These are phyloP conservation scores for Colletotrichum sp. DNA, from an alignment of 2,329 filamentous ascomycete species.

Conservation along the genomic window DNA sequence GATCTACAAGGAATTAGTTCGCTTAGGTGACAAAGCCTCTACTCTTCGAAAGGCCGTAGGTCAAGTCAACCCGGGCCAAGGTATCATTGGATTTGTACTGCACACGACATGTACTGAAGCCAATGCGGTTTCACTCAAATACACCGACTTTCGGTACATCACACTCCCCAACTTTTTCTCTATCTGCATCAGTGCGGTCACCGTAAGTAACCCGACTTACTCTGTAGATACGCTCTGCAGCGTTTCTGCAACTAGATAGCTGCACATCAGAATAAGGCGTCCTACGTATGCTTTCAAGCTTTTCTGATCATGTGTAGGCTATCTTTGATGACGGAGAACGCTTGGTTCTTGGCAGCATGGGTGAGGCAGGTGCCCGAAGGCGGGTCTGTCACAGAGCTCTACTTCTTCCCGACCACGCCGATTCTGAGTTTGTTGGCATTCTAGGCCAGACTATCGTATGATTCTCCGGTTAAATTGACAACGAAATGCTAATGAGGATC, in stretches of 20 bases:
- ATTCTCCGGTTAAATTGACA: background rate
- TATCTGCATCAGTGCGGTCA: background rate
- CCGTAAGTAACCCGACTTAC: background rate
- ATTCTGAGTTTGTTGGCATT: background rate
- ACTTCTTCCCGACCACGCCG: background rate
- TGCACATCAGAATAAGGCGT: background rate
- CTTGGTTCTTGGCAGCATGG: background rate
- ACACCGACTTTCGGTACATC: background rate
- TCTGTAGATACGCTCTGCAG: background rate
- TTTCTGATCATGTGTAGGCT: background rate
- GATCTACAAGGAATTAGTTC: background rate
- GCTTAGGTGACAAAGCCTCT: background rate
- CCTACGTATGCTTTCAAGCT: background rate
- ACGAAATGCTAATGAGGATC: background rate
- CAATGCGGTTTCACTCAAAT: background rate
- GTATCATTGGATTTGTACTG: background rate
- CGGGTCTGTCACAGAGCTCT: background rate
- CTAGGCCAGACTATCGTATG: background rate
- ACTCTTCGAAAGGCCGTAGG: background rate
- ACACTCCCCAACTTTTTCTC: background rate
- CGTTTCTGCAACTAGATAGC: background rate
- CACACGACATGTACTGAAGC: background rate
- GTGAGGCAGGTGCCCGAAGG: background rate
- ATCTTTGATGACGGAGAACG: background rate
- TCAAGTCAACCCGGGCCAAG: background rate